Conservation (phyloP, 2,329 filamentous ascomycete species). For the Pseudopyricularia javanii region DNA sequence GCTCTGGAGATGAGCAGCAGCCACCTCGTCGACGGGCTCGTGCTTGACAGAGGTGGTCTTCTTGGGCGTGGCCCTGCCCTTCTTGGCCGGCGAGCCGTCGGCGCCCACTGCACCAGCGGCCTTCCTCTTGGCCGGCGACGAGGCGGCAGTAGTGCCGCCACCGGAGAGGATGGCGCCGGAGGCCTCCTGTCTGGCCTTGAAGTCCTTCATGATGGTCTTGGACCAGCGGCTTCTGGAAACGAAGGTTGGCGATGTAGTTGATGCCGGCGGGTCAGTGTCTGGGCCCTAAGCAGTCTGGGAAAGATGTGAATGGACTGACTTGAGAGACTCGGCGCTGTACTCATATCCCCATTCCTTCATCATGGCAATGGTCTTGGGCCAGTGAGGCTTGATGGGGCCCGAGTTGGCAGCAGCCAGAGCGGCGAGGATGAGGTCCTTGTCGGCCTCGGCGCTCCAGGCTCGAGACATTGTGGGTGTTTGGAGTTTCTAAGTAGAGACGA, state of each 20-base stretch:
- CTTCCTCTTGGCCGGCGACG: neutral
- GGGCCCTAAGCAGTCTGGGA: neutral
- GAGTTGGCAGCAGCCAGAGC: neutral
- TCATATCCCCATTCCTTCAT: conserved; percentile 2
- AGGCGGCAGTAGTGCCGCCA: neutral
- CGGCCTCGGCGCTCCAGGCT: conserved; percentile 1
- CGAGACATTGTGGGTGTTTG: neutral
- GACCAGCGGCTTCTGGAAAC: neutral
- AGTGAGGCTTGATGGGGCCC: conserved; percentile 1
- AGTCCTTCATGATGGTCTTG: conserved; percentile 2
- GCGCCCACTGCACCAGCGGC: neutral
- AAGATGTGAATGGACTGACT: neutral
- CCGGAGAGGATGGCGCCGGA: neutral
- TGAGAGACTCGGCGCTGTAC: conserved; percentile 1
- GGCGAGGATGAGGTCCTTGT: conserved; percentile 2
- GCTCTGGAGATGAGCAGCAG: neutral
- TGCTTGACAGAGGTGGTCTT: neutral
- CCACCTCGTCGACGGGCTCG: neutral
- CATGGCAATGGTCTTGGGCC: neutral
- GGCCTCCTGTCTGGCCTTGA: neutral
- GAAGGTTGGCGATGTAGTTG: neutral
- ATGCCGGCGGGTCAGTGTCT: neutral
- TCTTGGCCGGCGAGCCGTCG: neutral
- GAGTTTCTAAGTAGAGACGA: no score
- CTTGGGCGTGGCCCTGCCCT: neutral